Percentiles rank a stretch among this genome's conserved stretches.
Evolutionary conservation across 441 rosid species (phyloP).

Genomic region (Pelargonium cotyledonis): DNA sequence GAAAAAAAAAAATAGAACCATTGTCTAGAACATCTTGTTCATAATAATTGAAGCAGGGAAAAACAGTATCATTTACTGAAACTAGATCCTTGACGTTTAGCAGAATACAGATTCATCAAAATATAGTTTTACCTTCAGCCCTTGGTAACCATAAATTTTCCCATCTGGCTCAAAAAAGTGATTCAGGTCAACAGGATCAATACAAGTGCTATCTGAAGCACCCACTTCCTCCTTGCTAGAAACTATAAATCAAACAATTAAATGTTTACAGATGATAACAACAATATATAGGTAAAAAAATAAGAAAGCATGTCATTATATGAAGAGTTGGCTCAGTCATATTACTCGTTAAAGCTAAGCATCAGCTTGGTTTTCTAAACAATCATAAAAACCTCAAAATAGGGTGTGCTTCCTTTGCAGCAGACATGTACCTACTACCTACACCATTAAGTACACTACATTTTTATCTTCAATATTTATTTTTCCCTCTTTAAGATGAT

Average conservation of each 20-base stretch:
- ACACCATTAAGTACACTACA: background rate
- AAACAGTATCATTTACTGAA: too few species aligned
- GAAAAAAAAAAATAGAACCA: too few species aligned
- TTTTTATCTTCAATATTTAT: too few species aligned
- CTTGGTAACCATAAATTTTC: conserved; percentile 81
- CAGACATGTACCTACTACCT: too few species aligned
- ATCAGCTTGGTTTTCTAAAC: background rate
- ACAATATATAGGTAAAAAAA: background rate
- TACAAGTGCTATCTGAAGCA: conserved; percentile 33
- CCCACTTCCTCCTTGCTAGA: conserved; percentile 79
- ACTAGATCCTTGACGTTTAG: background rate
- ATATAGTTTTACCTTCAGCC: conserved; percentile 46
- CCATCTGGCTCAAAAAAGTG: conserved; percentile 75
- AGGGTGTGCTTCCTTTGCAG: background rate
- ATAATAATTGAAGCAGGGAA: too few species aligned
- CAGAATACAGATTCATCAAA: background rate
- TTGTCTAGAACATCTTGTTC: too few species aligned
- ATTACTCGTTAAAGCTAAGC: background rate
- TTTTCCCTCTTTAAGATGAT: too few species aligned
- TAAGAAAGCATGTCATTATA: background rate
- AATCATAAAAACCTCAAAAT: background rate
- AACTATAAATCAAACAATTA: conserved; percentile 34
- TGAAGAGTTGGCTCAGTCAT: background rate
- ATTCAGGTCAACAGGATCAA: conserved; percentile 66
- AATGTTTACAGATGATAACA: background rate